Base-by-base conservation (phyloP, 352 stramenopile species). In the Phytophthora syringae region DNA sequence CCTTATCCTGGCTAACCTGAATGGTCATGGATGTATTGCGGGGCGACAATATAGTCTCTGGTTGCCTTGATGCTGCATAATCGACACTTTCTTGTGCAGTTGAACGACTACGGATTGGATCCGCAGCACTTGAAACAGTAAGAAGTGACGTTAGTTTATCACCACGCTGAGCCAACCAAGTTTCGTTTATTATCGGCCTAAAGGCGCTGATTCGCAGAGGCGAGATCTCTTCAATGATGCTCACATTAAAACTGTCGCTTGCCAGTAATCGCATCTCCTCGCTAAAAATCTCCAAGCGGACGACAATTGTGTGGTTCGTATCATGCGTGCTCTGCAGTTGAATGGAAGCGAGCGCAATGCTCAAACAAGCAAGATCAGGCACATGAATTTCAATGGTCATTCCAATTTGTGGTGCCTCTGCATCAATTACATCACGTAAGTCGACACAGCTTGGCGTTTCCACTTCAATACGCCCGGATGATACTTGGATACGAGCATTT, bases 361-460 rank as follows among this genome's bases (percentile, higher is more conserved):
- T 72, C 40, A 79, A 49, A 22, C 75, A 81, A 21, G 50, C 20
- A 45, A 73, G 21, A 51, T 67, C 53, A 4, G 60, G 39, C 7
- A 62, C 54, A 21, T 48, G 57, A 5, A 79, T 43, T 9, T 43
- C 40, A 16, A 51, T 34, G 18, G 4, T 49, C 34, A 42, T 54
- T 57, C 32, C 28, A 47, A 45, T 48, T 27, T 67, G 48, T 7
- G 27, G 12, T 27, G 25, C 22, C 12, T 30, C 20, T 4, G 22
- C 1, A 20, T 20, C 37, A 24, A 21, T 18, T 5, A 53, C 20
- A 10, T 40, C 44, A 5, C 37, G 43, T 43, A 72, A 16, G 7
- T 62, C 49, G 13, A 40, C 64, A 63, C 64, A 72, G 32, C 6
- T 63, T 24, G 58, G 44, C n/a, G 40, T 21, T 21, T 20, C 57